Percentiles rank a stretch among this genome's conserved stretches.
These are phyloP conservation scores for Pseudozyma sp. DNA, from an alignment of 1,284 basidiomycete genomes.

Conservation along the genomic window DNA sequence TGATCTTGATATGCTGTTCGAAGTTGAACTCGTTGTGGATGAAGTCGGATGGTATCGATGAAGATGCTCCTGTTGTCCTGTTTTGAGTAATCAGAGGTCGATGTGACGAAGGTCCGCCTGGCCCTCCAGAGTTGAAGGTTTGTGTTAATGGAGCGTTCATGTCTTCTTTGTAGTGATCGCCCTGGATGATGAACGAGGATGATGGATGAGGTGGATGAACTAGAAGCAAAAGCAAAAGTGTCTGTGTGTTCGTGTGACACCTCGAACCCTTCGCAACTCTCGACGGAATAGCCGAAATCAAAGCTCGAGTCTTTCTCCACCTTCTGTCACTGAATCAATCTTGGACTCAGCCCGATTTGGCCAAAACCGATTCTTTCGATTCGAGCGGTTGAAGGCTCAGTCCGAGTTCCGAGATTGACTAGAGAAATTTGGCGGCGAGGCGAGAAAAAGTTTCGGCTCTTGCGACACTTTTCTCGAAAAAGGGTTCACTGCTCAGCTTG, in stretches of 20 bases:
- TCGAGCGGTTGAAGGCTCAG: not conserved
- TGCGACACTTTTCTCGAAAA: not conserved
- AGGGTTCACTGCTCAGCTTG: slow-evolving; percentile 15
- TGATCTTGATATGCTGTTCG: slow-evolving; percentile 84
- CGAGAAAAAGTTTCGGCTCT: not conserved
- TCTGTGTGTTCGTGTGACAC: not conserved
- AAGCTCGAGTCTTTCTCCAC: not conserved
- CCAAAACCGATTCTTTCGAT: not conserved
- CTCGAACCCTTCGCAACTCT: slow-evolving; percentile 7
- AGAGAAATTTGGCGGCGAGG: not conserved
- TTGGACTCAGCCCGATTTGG: slow-evolving; percentile 18
- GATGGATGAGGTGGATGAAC: not conserved
- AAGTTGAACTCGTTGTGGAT: slow-evolving; percentile 90
- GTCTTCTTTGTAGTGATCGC: too few relatives aligned
- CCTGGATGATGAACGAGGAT: not conserved
- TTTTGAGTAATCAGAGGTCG: slow-evolving; percentile 38
- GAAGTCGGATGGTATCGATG: slow-evolving; percentile 75
- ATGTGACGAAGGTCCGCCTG: slow-evolving; percentile 21
- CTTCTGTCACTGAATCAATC: not conserved
- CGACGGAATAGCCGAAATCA: too few relatives aligned
- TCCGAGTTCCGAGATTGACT: slow-evolving; percentile 21
- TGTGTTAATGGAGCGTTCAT: slow-evolving; percentile 37
- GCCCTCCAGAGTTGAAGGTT: slow-evolving; percentile 14
- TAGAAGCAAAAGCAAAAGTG: not conserved
- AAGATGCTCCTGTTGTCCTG: slow-evolving; percentile 23